These are phyloP conservation scores for Thelephora ganbajun DNA, from an alignment of 768 basidiomycete genomes.

Conservation along the genomic window DNA sequence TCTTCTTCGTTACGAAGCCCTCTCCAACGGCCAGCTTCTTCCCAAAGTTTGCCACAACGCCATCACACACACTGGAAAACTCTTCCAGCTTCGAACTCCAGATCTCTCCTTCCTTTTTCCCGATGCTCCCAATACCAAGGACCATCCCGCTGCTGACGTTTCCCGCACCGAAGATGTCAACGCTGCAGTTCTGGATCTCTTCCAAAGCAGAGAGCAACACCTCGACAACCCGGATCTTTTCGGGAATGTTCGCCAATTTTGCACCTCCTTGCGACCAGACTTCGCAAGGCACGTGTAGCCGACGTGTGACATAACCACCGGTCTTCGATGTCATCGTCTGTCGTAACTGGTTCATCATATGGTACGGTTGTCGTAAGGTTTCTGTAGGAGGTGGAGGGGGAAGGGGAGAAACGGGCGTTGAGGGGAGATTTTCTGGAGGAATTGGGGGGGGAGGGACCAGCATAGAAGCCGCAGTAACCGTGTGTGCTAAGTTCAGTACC, in stretches of 20 bases:
- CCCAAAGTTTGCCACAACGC: constrained; percentile 66
- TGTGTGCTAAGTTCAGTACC: constrained; percentile 30
- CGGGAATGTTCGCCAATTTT: constrained; percentile 66
- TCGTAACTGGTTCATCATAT: constrained; percentile 74
- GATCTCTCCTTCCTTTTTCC: constrained; percentile 61
- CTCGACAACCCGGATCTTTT: constrained; percentile 78
- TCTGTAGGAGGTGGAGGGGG: constrained; percentile 63
- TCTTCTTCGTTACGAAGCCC: constrained; percentile 74
- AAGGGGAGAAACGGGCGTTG: constrained; percentile 66
- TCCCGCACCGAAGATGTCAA: constrained; percentile 64
- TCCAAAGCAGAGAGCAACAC: constrained; percentile 69
- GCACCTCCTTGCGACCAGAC: constrained; percentile 89
- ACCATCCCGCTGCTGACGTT: constrained; percentile 64
- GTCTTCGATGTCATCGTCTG: constrained; percentile 66
- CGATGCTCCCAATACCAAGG: constrained; percentile 63
- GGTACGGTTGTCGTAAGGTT: constrained; percentile 72
- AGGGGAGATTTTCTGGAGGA: constrained; percentile 44
- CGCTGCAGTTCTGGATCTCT: constrained; percentile 58
- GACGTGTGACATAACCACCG: constrained; percentile 81
- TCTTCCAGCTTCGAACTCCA: constrained; percentile 75
- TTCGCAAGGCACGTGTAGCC: constrained; percentile 76
- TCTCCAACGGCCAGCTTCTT: constrained; percentile 86
- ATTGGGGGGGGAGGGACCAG: constrained; percentile 34
- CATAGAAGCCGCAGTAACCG: constrained; percentile 18
- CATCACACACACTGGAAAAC: constrained; percentile 66